These are phyloP conservation scores for Suhomyces prunicola DNA, from an alignment of 805 yeast genomes.

Conservation along the genomic window DNA sequence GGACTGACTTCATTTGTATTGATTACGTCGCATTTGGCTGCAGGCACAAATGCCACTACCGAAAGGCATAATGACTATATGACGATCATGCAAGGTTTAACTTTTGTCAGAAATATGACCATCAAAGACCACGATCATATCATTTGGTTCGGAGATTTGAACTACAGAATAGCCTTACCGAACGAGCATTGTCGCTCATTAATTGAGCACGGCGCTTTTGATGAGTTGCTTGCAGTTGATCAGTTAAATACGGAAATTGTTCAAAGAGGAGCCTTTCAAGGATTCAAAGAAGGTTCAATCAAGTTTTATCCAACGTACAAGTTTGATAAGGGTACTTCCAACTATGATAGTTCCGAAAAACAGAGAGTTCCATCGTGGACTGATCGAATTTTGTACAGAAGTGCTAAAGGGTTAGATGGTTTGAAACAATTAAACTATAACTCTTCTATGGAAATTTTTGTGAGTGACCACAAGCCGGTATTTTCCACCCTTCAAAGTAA, in stretches of 20 bases:
- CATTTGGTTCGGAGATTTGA: constrained; percentile 92
- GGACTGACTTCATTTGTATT: constrained; percentile 54
- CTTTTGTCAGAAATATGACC: constrained; percentile 70
- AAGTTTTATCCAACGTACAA: constrained; percentile 90
- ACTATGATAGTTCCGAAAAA: constrained; percentile 87
- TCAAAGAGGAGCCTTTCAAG: constrained; percentile 14
- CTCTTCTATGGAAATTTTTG: constrained; percentile 52
- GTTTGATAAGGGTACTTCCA: constrained; percentile 79
- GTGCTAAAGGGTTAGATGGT: constrained; percentile 33
- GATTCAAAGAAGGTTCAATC: constrained; percentile 70
- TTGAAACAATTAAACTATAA: constrained; percentile 67
- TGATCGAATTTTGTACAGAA: constrained; percentile 71
- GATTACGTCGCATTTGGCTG: constrained; percentile 88
- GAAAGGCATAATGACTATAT: constrained; percentile 86
- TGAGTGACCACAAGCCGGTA: constrained; percentile 93
- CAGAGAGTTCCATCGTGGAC: constrained; percentile 97
- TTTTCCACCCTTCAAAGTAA: constrained; percentile 69
- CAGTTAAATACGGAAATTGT: constrained; percentile 75
- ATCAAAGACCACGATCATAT: constrained; percentile 78
- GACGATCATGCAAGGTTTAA: constrained; percentile 69
- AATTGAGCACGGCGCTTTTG: constrained; percentile 47
- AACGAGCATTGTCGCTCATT: constrained; percentile 63
- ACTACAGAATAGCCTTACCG: constrained; percentile 71
- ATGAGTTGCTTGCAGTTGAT: constrained; percentile 62
- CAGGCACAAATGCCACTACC: constrained; percentile 76